Evolutionary conservation across 192 early-diverging fungal species (phyloP).

Genomic region (Coemansia sp.): DNA sequence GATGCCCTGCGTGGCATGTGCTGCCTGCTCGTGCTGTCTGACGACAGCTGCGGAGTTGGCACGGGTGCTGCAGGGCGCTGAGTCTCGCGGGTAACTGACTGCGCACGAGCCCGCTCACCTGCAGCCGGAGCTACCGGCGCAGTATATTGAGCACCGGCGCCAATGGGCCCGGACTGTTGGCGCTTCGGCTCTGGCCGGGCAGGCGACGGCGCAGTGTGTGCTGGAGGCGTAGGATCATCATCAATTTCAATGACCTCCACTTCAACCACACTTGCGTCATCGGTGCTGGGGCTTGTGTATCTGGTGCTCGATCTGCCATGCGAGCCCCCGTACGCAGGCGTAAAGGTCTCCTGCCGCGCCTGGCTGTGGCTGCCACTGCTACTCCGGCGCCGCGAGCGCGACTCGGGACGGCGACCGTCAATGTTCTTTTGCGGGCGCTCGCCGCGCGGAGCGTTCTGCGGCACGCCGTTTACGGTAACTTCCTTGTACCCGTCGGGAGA

Average conservation of each 20-base stretch:
- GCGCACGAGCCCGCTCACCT: not conserved
- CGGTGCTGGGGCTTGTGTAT: not conserved
- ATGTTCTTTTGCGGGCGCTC: constrained; percentile 16
- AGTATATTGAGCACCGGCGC: not conserved
- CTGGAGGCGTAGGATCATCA: constrained; percentile 10
- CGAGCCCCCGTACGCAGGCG: constrained; percentile 1
- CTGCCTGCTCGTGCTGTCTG: not conserved
- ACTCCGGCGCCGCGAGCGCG: constrained; percentile 8
- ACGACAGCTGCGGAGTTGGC: not conserved
- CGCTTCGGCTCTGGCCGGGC: constrained; percentile 7
- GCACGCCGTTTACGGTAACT: constrained; percentile 48
- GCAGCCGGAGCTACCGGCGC: constrained; percentile 2
- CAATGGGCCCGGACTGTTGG: not conserved
- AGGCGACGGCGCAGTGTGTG: not conserved
- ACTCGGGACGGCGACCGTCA: not conserved
- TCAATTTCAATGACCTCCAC: constrained; percentile 42
- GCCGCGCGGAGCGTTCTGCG: constrained; percentile 13
- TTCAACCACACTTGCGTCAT: constrained; percentile 30
- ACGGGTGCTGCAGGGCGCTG: not conserved
- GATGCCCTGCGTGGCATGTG: constrained; percentile 2
- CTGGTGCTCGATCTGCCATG: constrained; percentile 7
- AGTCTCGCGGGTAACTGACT: constrained; percentile 3
- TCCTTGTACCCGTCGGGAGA: constrained; percentile 44
- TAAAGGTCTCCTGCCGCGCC: constrained; percentile 6
- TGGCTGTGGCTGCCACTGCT: constrained; percentile 13